Percentiles rank a stretch among this genome's conserved stretches.
phyloP scores from a whole-genome alignment of 768 basidiomycete genomes.

The Pulveroboletus sp. region DNA sequence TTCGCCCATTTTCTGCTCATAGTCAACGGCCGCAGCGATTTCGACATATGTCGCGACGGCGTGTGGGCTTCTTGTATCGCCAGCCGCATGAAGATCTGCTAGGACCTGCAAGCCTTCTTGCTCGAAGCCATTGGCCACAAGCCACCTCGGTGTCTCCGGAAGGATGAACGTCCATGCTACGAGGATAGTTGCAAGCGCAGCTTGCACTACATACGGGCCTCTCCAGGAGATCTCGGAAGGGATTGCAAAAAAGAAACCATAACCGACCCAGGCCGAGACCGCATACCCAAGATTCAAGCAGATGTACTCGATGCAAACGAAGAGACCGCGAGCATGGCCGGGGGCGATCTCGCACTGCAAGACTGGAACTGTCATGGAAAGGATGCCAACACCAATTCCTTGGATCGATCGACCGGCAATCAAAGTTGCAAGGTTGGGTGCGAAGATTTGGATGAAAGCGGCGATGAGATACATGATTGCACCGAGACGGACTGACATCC shows the following conservation, averaged over 20 bases:
- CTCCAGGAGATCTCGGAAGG: conserved; percentile 51
- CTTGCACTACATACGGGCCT: conserved; percentile 53
- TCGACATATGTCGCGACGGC: conserved; percentile 44
- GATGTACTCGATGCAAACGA: conserved; percentile 52
- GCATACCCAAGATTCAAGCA: conserved; percentile 51
- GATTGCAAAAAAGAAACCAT: conserved; percentile 44
- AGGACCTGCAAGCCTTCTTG: conserved; percentile 48
- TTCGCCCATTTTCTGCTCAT: conserved; percentile 37
- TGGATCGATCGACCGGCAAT: conserved; percentile 44
- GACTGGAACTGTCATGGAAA: conserved; percentile 49
- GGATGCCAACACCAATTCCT: conserved; percentile 47
- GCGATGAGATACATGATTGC: conserved; percentile 47
- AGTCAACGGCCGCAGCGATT: conserved; percentile 38
- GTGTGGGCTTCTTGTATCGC: conserved; percentile 40
- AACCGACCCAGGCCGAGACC: conserved; percentile 47
- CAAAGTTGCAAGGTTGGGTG: conserved; percentile 40
- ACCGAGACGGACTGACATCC: conserved; percentile 48
- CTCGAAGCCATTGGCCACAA: conserved; percentile 49
- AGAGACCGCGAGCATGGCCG: conserved; percentile 45
- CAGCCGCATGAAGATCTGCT: conserved; percentile 54
- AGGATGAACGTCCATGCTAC: conserved; percentile 45
- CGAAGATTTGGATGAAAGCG: conserved; percentile 47
- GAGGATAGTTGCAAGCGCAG: conserved; percentile 45
- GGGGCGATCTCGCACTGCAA: conserved; percentile 49
- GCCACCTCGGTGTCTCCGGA: conserved; percentile 52